Conservation (phyloP, 176 grass and related monocot genomes). For the Hordeum vulgare region DNA sequence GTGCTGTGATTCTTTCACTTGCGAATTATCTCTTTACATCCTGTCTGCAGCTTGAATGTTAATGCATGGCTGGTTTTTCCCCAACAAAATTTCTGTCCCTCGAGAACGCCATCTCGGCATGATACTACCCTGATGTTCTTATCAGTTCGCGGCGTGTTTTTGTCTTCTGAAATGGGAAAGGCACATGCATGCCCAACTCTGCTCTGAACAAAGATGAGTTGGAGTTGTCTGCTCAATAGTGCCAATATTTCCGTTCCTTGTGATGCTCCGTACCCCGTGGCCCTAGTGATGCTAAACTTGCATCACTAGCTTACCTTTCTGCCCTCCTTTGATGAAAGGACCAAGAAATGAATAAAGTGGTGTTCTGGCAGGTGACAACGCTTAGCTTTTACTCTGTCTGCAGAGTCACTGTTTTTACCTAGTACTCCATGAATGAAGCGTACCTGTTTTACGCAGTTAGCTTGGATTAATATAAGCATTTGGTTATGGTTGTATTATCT, state of each 20-base stretch:
- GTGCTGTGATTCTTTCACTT: conserved; percentile 17
- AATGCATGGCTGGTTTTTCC: neutral
- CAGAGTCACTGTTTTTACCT: neutral
- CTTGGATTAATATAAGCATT: neutral
- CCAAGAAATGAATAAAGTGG: conserved; percentile 32
- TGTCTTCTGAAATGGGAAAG: conserved; percentile 11
- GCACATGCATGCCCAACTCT: conserved; percentile 22
- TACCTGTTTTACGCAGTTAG: neutral
- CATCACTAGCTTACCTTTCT: conserved; percentile 24
- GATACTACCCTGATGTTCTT: neutral
- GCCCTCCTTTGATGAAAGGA: neutral
- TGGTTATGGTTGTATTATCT: neutral
- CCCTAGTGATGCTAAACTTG: conserved; percentile 30
- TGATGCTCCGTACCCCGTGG: neutral
- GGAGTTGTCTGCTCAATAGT: conserved; percentile 10
- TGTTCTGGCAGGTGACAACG: neutral
- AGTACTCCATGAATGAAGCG: neutral
- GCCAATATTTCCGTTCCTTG: conserved; percentile 13
- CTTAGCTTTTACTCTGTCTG: neutral
- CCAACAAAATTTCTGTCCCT: neutral
- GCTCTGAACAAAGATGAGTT: conserved; percentile 17
- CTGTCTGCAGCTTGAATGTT: neutral
- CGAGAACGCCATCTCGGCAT: neutral
- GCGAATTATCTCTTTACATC: neutral
- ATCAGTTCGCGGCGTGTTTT: neutral